These are phyloP conservation scores for Aureobasidium uvarum DNA, from an alignment of 2,329 filamentous ascomycete genomes.

Conservation along the genomic window DNA sequence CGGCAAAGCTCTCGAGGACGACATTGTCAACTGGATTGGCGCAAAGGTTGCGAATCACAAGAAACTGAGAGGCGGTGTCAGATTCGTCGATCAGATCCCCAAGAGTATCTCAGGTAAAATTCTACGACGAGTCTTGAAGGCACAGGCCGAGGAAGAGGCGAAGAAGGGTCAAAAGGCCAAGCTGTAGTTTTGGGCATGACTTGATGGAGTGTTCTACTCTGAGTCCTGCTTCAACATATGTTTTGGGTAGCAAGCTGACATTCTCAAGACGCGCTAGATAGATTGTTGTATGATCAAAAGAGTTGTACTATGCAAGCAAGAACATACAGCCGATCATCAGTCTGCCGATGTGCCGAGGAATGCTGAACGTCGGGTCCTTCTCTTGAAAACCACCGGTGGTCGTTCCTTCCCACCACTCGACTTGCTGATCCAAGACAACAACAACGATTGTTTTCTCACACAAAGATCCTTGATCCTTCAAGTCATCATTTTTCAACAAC, in stretches of 20 bases:
- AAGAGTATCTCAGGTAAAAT: constrained; percentile 52
- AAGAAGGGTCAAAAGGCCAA: constrained; percentile 42
- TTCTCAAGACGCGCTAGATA: neutral
- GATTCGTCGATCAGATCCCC: constrained; percentile 49
- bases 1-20: constrained; percentile 39
- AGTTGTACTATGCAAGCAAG: neutral
- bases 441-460: neutral
- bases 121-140: constrained; percentile 46
- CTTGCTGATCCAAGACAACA: neutral
- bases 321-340: neutral
- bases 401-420: neutral
- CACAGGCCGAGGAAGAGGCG: constrained; percentile 45
- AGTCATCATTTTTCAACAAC: neutral
- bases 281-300: neutral
- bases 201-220: neutral
- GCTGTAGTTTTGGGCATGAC: constrained; percentile 35
- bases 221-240: neutral
- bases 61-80: constrained; percentile 47
- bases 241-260: no score
- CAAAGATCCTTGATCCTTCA: neutral
- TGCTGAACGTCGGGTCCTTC: neutral
- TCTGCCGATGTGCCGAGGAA: neutral
- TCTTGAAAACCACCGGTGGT: neutral
- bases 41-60: constrained; percentile 50
- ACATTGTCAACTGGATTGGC: constrained; percentile 46